phyloP scores from a whole-genome alignment of 331 rosid species.

The Quercus tomentella region DNA sequence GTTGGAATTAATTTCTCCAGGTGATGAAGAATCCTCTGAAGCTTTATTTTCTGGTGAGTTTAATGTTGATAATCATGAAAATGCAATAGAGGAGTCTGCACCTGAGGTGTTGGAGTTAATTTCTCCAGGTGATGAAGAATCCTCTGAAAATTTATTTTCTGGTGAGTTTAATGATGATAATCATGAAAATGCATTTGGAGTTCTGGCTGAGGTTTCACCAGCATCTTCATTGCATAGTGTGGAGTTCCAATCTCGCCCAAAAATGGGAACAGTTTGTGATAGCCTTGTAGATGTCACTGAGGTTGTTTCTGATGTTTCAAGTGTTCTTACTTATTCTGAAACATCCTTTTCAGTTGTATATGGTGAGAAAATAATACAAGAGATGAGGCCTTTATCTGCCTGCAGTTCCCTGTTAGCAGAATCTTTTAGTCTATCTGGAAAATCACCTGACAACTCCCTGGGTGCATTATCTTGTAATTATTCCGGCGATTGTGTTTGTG shows the following conservation, averaged over 20 bases:
- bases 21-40: slow-evolving; percentile 23
- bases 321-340: slow-evolving; percentile 9
- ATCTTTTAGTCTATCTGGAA: slow-evolving; percentile 24
- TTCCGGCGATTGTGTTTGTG: slow-evolving; percentile 18
- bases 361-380: slow-evolving; percentile 13
- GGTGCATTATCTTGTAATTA: slow-evolving; percentile 24
- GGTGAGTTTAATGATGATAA: slow-evolving; percentile 13
- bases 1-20: slow-evolving; percentile 14
- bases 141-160: slow-evolving; percentile 14
- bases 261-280: slow-evolving; percentile 17
- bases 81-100: background rate
- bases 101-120: slow-evolving; percentile 14
- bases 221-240: slow-evolving; percentile 9
- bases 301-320: slow-evolving; percentile 11
- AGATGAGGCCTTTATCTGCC: slow-evolving; percentile 15
- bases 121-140: slow-evolving; percentile 26
- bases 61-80: slow-evolving; percentile 14
- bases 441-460: slow-evolving; percentile 28
- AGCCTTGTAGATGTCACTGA: background rate
- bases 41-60: slow-evolving; percentile 17
- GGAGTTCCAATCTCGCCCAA: slow-evolving; percentile 4
- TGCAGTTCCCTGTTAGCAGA: slow-evolving; percentile 14
- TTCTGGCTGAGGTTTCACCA: slow-evolving; percentile 18
- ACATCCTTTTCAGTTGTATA: slow-evolving; percentile 17
- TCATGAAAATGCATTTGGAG: slow-evolving; percentile 9